phyloP scores from a whole-genome alignment of 2,329 filamentous ascomycete genomes.

The Penicillium sp. region DNA sequence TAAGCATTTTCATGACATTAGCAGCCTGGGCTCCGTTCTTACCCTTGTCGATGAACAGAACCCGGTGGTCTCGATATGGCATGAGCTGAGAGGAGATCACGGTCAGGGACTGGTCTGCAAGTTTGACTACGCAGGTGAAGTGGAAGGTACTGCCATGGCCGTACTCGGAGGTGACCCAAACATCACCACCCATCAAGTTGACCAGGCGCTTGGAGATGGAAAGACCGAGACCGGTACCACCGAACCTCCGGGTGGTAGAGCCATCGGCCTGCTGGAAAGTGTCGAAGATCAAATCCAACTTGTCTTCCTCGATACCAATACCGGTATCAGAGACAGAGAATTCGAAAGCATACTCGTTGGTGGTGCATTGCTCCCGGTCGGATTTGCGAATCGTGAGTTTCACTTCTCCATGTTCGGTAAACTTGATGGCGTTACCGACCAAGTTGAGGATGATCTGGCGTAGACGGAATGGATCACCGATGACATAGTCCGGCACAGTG shows the following conservation, averaged over 20 bases:
- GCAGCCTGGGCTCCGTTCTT: slow-evolving; percentile 62
- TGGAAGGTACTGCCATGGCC: slow-evolving; percentile 91
- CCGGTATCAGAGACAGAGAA: slow-evolving; percentile 95
- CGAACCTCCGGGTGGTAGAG: slow-evolving; percentile 92
- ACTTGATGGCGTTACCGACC: slow-evolving; percentile 98
- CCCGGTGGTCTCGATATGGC: slow-evolving; percentile 87
- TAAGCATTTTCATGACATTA: slow-evolving; percentile 74
- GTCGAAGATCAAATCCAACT: slow-evolving; percentile 95
- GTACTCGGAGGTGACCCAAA: slow-evolving; percentile 92
- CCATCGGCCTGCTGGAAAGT: slow-evolving; percentile 98
- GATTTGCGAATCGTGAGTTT: slow-evolving; percentile 83
- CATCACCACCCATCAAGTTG: slow-evolving; percentile 91
- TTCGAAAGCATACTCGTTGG: slow-evolving; percentile 85
- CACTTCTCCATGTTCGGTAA: slow-evolving; percentile 94
- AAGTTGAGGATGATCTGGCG: slow-evolving; percentile 96
- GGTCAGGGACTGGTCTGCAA: slow-evolving; percentile 72
- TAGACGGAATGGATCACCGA: slow-evolving; percentile 93
- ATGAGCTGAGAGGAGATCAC: slow-evolving; percentile 71
- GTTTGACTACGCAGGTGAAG: slow-evolving; percentile 88
- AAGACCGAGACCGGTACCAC: slow-evolving; percentile 85
- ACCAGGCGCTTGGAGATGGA: slow-evolving; percentile 95
- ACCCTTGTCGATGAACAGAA: slow-evolving; percentile 91
- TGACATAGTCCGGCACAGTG: slow-evolving; percentile 88
- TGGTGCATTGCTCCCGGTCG: slow-evolving; percentile 59
- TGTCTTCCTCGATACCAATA: slow-evolving; percentile 92